A percentile compares a stretch with the other conserved stretches of the same genome.
These are phyloP conservation scores for Dothideomycetes sp. DNA, from an alignment of 2,329 filamentous ascomycete genomes.

Conservation along the genomic window DNA sequence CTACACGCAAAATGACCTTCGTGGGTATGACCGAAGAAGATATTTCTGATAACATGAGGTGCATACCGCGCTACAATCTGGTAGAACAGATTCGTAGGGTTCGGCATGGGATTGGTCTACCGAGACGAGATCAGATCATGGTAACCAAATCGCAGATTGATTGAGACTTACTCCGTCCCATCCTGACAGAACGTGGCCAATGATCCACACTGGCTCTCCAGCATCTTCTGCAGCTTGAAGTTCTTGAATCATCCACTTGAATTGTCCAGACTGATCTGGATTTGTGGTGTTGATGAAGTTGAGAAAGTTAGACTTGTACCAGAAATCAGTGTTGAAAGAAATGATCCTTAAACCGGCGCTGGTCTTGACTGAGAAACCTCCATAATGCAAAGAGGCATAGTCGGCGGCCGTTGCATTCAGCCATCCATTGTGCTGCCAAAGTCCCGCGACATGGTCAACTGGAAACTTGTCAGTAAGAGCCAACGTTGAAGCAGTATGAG, in stretches of 20 bases:
- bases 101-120: constrained; percentile 42
- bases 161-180: constrained; percentile 33
- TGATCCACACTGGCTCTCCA: constrained; percentile 43
- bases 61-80: constrained; percentile 44
- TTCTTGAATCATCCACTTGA: constrained; percentile 40
- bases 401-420: constrained; percentile 33
- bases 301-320: constrained; percentile 33
- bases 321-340: constrained; percentile 43
- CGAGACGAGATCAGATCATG: not conserved
- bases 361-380: constrained; percentile 44
- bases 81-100: constrained; percentile 44
- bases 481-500: not conserved
- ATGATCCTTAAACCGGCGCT: constrained; percentile 42
- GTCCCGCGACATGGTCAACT: constrained; percentile 39
- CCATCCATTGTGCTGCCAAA: constrained; percentile 48
- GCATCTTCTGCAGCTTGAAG: constrained; percentile 42
- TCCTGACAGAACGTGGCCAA: constrained; percentile 44
- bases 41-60: constrained; percentile 43
- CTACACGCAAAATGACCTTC: too few species aligned
- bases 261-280: constrained; percentile 38
- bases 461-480: not conserved
- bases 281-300: constrained; percentile 43
- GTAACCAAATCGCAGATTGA: too few species aligned
- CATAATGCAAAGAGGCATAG: constrained; percentile 43
- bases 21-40: constrained; percentile 46